These are phyloP conservation scores for Anethum foeniculum DNA, from an alignment of 140 eudicot genomes.

Conservation along the genomic window DNA sequence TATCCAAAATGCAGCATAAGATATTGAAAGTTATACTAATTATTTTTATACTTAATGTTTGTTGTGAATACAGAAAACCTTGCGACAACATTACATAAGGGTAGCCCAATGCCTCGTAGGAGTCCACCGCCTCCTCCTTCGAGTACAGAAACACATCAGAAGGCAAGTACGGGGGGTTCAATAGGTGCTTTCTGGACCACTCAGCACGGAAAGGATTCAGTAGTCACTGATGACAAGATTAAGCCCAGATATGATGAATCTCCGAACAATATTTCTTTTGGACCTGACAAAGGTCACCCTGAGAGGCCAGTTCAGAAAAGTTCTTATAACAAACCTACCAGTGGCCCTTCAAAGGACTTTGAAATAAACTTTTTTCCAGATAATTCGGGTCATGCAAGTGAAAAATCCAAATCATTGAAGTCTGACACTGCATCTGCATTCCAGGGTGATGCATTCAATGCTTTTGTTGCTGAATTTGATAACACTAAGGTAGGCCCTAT, in stretches of 20 bases:
- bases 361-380: constrained; percentile 52
- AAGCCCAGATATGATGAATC: constrained; percentile 52
- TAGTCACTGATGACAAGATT: constrained; percentile 37
- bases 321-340: constrained; percentile 11
- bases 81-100: constrained; percentile 42
- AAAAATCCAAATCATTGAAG: constrained; percentile 23
- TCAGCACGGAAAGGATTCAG: constrained; percentile 69
- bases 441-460: constrained; percentile 45
- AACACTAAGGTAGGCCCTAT: constrained; percentile 38
- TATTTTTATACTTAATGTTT: constrained; percentile 8
- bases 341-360: constrained; percentile 40
- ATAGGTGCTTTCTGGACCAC: constrained; percentile 92
- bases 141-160: constrained; percentile 31
- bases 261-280: constrained; percentile 9
- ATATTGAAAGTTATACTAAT: background rate
- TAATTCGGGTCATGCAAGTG: constrained; percentile 23
- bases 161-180: constrained; percentile 42
- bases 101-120: constrained; percentile 72
- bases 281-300: constrained; percentile 28
- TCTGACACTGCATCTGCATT: constrained; percentile 20
- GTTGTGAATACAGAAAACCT: constrained; percentile 32
- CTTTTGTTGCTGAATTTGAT: constrained; percentile 73
- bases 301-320: constrained; percentile 31
- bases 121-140: constrained; percentile 88
- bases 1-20: background rate